A percentile compares a stretch with the other conserved stretches of the same genome.
Conservation (phyloP, 2,329 filamentous ascomycete genomes). For the Ophiostoma sp. region DNA sequence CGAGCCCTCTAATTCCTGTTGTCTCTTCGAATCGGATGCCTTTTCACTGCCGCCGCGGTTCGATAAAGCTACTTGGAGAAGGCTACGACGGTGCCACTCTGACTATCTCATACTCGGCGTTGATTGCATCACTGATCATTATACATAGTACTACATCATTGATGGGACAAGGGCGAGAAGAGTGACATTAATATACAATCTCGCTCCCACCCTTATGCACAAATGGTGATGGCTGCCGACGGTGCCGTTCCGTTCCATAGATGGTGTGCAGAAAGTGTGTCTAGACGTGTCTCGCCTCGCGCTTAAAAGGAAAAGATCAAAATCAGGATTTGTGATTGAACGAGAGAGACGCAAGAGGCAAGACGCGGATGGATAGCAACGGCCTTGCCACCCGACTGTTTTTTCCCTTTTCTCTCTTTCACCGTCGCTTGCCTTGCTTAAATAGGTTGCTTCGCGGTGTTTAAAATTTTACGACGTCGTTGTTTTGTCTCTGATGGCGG, state of each 20-base stretch:
- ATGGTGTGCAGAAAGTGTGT: not conserved
- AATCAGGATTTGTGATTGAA: not conserved
- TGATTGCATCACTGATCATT: not conserved
- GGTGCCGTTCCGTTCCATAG: not conserved
- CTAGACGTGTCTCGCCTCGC: not conserved
- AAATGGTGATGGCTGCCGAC: not conserved
- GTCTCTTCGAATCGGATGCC: conserved; percentile 12
- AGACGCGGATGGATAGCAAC: not conserved
- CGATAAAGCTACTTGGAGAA: not conserved
- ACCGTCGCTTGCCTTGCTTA: not conserved
- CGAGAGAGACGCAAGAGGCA: not conserved
- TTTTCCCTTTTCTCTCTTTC: not conserved
- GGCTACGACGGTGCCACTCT: conserved; percentile 5
- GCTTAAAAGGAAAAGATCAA: not conserved
- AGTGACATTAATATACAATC: not conserved
- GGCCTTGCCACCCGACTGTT: not conserved
- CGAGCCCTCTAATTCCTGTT: not conserved
- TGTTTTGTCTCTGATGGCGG: conserved; percentile 5
- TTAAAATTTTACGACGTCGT: not conserved
- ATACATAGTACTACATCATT: not conserved
- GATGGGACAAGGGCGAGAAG: not conserved
- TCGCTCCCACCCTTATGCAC: not conserved
- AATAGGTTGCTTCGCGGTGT: not conserved
- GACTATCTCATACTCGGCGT: conserved; percentile 7
- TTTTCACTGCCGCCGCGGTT: conserved; percentile 8